Base-by-base conservation (phyloP, 768 basidiomycete species). In the Punctularia strigosozonata region DNA sequence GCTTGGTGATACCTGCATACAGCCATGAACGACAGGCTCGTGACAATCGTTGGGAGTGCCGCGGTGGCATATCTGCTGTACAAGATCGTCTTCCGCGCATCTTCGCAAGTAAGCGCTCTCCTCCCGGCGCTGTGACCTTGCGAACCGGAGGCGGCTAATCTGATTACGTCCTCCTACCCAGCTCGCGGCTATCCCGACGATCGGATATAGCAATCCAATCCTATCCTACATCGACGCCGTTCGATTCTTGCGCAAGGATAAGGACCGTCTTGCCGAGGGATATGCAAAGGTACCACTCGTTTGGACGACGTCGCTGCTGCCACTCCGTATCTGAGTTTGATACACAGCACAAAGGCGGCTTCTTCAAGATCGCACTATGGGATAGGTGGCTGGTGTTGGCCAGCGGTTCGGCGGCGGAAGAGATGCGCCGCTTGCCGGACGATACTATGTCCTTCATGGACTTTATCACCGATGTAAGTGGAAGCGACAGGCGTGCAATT, bases 351-450 rank as follows among this genome's bases (percentile, higher is more conserved):
- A 47, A 49, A 6, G 31, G 25, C 7, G 26, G 25, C 2, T 45
- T 52, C 3, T 62, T 61, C 41, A 59, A 52, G 25, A 42, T 60
- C 2, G 41, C 53, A 1, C 37, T 39, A 2, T 18, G 39, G 2
- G 19, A 23, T 4, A 49, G 49, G 10, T 69, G 67, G 68, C 42
- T 54, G 3, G 44, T 64, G 28, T n/a, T n/a, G n/a, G n/a, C n/a
- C n/a, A n/a, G n/a, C n/a, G n/a, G n/a, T n/a, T n/a, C n/a, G n/a
- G n/a, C n/a, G n/a, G n/a, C n/a, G n/a, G 55, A 64, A 2, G 64
- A 68, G 24, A 8, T 68, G 4, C 45, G 52, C 5, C 58, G 51
- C 25, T 54, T 60, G 6, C 43, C 59, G 0, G 61, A 63, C 12
- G 54, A 56, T 24, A 44, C 46, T 1, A 46, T 67, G 18, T 66